These are phyloP conservation scores for Leccinum fuscescens DNA, from an alignment of 1,284 basidiomycete species.

Conservation along the genomic window DNA sequence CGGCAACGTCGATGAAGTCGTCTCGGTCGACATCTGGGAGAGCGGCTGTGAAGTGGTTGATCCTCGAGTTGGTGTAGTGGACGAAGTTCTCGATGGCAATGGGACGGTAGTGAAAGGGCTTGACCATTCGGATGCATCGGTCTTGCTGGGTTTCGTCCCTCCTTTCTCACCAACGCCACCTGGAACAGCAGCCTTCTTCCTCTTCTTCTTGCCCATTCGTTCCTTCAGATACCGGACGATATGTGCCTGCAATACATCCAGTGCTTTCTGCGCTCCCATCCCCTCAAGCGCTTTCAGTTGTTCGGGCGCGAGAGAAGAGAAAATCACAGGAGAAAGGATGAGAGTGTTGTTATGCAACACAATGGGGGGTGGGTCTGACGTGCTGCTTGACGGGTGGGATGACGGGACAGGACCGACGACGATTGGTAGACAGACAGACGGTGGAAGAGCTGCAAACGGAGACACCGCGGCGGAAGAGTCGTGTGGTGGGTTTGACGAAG, in stretches of 20 bases:
- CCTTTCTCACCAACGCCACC: conserved; percentile 12
- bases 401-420: conserved; percentile 57
- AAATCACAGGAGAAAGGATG: conserved; percentile 82
- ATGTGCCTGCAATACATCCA: conserved; percentile 80
- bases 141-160: conserved; percentile 9
- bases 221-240: conserved; percentile 87
- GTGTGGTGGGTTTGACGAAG: conserved; percentile 3
- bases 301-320: conserved; percentile 72
- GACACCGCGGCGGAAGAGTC: conserved; percentile 13
- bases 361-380: conserved; percentile 63
- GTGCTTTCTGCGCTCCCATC: conserved; percentile 79
- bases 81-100: conserved; percentile 30
- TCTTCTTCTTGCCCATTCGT: conserved; percentile 46
- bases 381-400: conserved; percentile 39
- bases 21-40: not conserved
- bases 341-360: conserved; percentile 83
- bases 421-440: conserved; percentile 53
- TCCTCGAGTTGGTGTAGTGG: conserved; percentile 7
- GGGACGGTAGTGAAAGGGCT: conserved; percentile 42
- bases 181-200: conserved; percentile 22
- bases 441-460: conserved; percentile 26
- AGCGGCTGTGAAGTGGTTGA: not conserved
- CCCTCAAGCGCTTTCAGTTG: conserved; percentile 76
- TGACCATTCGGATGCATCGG: conserved; percentile 17
- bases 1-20: conserved; percentile 2